Conservation (phyloP, 768 basidiomycete species). For the Rhodotorula graminis region DNA sequence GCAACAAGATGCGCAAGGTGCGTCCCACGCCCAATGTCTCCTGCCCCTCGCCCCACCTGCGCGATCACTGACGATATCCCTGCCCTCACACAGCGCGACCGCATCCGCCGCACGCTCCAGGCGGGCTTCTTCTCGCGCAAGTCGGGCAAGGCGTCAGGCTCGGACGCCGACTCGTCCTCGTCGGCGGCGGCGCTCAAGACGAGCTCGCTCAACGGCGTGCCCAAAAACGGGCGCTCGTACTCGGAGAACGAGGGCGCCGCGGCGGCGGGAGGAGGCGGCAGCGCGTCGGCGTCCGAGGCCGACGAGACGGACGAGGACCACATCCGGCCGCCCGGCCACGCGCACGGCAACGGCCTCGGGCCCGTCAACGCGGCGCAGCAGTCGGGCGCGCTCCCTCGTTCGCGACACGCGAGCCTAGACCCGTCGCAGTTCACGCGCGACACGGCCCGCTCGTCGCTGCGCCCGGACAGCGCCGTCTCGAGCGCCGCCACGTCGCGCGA, state of each 20-base stretch:
- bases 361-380: too few species aligned
- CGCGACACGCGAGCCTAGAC: slow-evolving; percentile 38
- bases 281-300: slow-evolving; percentile 20
- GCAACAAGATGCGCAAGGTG: slow-evolving; percentile 61
- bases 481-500: slow-evolving; percentile 14
- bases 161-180: not conserved
- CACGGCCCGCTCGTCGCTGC: not conserved
- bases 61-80: not conserved
- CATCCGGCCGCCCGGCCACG: not conserved
- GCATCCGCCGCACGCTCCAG: slow-evolving; percentile 32
- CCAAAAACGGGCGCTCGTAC: not conserved
- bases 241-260: slow-evolving; percentile 16
- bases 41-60: not conserved
- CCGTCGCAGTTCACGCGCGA: slow-evolving; percentile 25
- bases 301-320: slow-evolving; percentile 33
- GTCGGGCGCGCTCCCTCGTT: not conserved
- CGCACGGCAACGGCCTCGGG: too few species aligned
- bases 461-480: not conserved
- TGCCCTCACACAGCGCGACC: slow-evolving; percentile 26
- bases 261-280: not conserved
- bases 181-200: not conserved
- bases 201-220: slow-evolving; percentile 10
- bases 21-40: not conserved
- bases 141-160: slow-evolving; percentile 1
- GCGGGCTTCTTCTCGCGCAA: slow-evolving; percentile 34